Conservation (phyloP, 208 protist genomes). For the Trypanosoma avium region DNA sequence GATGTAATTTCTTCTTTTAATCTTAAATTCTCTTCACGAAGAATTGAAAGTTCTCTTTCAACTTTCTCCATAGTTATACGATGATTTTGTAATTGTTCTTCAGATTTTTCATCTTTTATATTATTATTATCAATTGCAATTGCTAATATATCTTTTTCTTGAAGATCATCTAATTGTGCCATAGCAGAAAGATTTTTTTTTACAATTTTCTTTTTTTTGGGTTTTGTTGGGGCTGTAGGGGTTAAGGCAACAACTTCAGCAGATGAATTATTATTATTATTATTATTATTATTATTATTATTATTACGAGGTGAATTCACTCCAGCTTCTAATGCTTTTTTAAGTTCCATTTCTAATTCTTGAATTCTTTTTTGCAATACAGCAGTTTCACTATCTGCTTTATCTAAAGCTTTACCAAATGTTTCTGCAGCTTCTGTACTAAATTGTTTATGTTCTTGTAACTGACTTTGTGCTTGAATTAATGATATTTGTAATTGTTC, state of each 20-base stretch:
- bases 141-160: conserved; percentile 17
- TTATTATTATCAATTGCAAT: not conserved
- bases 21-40: conserved; percentile 54
- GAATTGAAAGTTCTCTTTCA: conserved; percentile 35
- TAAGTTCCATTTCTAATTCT: conserved; percentile 34
- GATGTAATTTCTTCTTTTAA: conserved; percentile 51
- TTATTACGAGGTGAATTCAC: no score
- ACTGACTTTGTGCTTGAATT: conserved; percentile 19
- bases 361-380: conserved; percentile 42
- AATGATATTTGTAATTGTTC: conserved; percentile 25
- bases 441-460: conserved; percentile 16
- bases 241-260: conserved; percentile 39
- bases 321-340: no score
- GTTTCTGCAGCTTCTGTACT: conserved; percentile 13
- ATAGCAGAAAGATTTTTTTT: conserved; percentile 22
- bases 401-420: conserved; percentile 16
- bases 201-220: conserved; percentile 17
- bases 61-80: conserved; percentile 5
- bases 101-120: not conserved
- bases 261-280: no score
- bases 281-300: no score
- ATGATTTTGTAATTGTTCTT: not conserved
- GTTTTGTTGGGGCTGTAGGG: conserved; percentile 18
- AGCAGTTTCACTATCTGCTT: conserved; percentile 31
- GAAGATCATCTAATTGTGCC: conserved; percentile 9